Base-by-base conservation (phyloP, 257 asterid genomes). In the Cruciata laevipes region DNA sequence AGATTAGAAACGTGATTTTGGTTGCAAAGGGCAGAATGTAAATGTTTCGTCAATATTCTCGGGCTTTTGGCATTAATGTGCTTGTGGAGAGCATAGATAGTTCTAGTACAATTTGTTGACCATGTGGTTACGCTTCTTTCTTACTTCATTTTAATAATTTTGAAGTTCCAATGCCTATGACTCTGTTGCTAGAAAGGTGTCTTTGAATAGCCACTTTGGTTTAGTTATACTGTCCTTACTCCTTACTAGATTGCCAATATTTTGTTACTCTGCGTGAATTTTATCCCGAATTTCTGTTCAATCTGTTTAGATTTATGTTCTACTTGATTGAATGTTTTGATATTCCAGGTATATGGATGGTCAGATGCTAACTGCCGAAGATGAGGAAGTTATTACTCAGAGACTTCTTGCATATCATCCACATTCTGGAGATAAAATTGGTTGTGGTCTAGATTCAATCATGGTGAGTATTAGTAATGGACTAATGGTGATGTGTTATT, bases 371-470 rank as follows among this genome's bases (percentile, higher is more conserved):
- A 74, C 81, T 57, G 84, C 83, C 49, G 86, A 86, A 74, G 99
- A 94, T 59, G 93, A 88, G 82, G 82, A 81, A 83, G 77, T 66
- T 23, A 89, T 94, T 64, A 73, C 85, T 3, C 86, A 83, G 33
- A 90, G 84, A 67, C 92, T 93, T 81, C 99, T 93, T 76, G 82
- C 76, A 7, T 83, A 90, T 79, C 99, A 93, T 81, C 99, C 99
- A 65, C 95, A 77, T 79, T 80, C 82, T 33, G 84, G 77, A 74
- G 97, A 85, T 63, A 94, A 94, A 82, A 88, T 94, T 75, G 99
- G 97, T 24, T 81, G 89, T 68, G 99, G 99, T n/a, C 80, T 94
- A 44, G 93, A 94, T 78, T 90, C 92, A 13, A 94, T 94, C 66
- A 90, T 94, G 99, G 99, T 90, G 68, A 79, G 95, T 83, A 69